A percentile compares a stretch with the other conserved stretches of the same genome.
Conservation (phyloP, 83 land plant species). For the Picea abies region DNA sequence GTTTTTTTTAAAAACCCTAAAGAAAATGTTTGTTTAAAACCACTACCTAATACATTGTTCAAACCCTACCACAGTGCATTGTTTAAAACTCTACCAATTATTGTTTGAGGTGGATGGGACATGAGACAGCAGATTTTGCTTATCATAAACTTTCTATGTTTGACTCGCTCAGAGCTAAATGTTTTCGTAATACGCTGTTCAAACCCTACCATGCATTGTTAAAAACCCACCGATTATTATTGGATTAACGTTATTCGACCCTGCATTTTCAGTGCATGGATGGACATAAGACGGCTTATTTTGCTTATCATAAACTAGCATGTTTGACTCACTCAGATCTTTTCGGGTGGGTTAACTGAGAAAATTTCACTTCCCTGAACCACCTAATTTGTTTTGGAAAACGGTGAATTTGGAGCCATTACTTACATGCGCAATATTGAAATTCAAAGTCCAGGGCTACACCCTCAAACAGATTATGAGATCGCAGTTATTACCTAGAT, state of each 20-base stretch:
- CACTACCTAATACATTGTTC: neutral
- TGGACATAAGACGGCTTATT: neutral
- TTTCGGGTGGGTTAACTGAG: neutral
- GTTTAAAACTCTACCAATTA: neutral
- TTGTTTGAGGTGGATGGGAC: no score
- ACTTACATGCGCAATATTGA: no score
- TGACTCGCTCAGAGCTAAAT: no score
- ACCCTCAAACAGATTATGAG: neutral
- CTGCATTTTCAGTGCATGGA: neutral
- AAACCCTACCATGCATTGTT: no score
- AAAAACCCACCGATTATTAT: neutral
- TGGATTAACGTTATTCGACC: neutral
- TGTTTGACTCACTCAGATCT: neutral
- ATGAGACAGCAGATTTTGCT: no score
- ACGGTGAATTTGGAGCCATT: no score
- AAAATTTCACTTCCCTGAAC: no score
- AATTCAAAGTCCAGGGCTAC: no score
- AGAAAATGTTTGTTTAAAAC: constrained; percentile 9
- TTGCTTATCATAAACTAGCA: neutral
- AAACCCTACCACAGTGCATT: neutral
- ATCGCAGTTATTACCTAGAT: neutral
- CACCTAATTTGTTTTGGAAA: no score
- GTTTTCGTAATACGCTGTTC: no score
- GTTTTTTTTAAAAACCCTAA: neutral
- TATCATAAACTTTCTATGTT: no score